Evolutionary conservation across 2,329 filamentous ascomycete species (phyloP), one percentile per base, ranked within the genome.

Genomic region (Botrytis fragariae): DNA sequence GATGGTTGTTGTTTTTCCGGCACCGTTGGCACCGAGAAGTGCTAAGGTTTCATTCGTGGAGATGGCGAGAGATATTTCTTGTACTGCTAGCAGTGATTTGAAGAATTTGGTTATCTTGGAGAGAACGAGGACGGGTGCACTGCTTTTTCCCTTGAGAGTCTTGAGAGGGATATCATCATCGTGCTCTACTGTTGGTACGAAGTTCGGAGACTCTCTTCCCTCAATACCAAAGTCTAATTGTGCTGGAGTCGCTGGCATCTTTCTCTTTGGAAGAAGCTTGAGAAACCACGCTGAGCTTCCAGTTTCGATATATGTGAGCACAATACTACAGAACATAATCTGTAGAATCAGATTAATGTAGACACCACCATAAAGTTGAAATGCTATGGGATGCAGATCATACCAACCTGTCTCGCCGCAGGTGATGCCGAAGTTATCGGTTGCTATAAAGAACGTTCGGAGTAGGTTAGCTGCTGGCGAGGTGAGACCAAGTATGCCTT

Each of bases 1-100:
- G 76, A 92, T 91, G 1, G 87, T 90, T 0, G 89, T 90, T 2
- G 86, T 88, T 77, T 92, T 92, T 60, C 90, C 90, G 7, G 90
- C 90, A 14, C 90, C 89, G 75, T 91, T 91, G 0, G 89, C 89
- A 1, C 90, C 90, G 1, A 92, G 84, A 0, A 92, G 83, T 3
- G 89, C 89, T 76, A 91, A 90, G 2, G 90, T 88, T 77, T 91
- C 87, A 48, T 88, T 87, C 57, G 84, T 83, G 0, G 85, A 84
- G 3, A 92, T 88, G 29, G 87, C 87, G 74, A 92, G 91, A 0
- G 87, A 88, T n/a, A 90, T 85, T 76, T 91, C 86, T 75, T 91
- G 84, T 9, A 91, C 89, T 3, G 89, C 90, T 42, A 59, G 54
- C 29, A 59, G 54, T 35, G 54, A 59, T 18, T 59, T 59, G 29